These are phyloP conservation scores for Entomortierella chlamydospora DNA, from an alignment of 192 early-diverging fungal genomes.

Conservation along the genomic window DNA sequence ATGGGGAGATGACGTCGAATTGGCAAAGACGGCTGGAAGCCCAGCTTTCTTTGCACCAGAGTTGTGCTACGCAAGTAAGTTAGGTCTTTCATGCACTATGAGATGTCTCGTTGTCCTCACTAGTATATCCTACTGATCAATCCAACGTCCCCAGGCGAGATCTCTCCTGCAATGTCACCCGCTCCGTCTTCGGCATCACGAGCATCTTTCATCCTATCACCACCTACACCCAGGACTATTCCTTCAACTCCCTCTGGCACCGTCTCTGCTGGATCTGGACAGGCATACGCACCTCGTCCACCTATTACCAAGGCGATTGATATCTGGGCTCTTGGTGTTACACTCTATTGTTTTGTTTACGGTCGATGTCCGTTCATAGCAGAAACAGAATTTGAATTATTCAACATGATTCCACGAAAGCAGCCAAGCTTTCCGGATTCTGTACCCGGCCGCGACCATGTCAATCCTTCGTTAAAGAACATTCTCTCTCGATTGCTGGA, in stretches of 20 bases:
- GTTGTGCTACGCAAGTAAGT: constrained; percentile 81
- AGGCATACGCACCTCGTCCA: constrained; percentile 43
- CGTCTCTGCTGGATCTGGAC: constrained; percentile 12
- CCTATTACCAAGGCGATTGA: constrained; percentile 91
- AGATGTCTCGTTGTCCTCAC: too few species aligned
- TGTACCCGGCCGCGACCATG: constrained; percentile 62
- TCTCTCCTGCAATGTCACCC: constrained; percentile 34
- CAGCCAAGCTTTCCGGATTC: constrained; percentile 67
- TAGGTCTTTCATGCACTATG: background rate
- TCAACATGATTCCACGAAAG: constrained; percentile 87
- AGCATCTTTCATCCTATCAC: constrained; percentile 42
- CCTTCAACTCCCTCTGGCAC: constrained; percentile 32
- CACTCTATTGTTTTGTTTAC: constrained; percentile 93
- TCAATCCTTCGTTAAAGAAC: constrained; percentile 74
- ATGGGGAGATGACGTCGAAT: constrained; percentile 80
- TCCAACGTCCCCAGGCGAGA: constrained; percentile 22
- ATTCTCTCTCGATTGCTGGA: constrained; percentile 80
- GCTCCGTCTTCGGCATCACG: constrained; percentile 36
- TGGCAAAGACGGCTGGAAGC: constrained; percentile 94
- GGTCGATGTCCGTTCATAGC: constrained; percentile 94
- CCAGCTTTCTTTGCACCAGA: constrained; percentile 99
- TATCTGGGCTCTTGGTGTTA: constrained; percentile 98
- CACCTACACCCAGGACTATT: constrained; percentile 32
- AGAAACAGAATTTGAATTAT: constrained; percentile 95
- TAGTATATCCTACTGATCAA: too few species aligned